Conservation (phyloP, 73 alveolate genomes). For the Paraurostyla sp. region DNA sequence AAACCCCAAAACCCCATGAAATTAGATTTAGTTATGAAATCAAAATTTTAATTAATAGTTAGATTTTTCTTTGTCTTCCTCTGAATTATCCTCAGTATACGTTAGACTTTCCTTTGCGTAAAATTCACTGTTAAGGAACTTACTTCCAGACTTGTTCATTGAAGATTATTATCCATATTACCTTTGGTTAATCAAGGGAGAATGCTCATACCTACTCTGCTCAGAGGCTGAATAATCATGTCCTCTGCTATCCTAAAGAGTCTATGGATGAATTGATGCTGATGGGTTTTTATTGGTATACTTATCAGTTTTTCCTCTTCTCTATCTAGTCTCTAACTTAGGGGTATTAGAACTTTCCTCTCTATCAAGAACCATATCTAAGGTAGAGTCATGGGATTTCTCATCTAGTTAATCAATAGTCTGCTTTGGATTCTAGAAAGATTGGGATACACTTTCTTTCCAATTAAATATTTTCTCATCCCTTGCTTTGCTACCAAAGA, state of each 20-base stretch:
- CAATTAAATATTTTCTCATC: too few relatives aligned
- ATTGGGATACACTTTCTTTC: too few relatives aligned
- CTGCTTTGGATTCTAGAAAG: neutral
- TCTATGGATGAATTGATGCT: neutral
- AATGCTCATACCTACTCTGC: neutral
- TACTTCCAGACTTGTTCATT: neutral
- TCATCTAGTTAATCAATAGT: neutral
- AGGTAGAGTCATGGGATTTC: neutral
- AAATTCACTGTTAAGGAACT: neutral
- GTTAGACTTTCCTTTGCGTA: neutral
- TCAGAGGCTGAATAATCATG: neutral
- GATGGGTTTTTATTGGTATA: neutral
- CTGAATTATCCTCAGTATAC: conserved; percentile 37
- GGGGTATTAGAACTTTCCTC: neutral
- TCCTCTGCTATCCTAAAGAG: too few relatives aligned
- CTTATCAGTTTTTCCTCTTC: neutral
- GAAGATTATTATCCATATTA: neutral
- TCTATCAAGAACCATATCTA: neutral
- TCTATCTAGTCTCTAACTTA: neutral
- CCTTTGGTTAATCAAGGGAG: neutral
- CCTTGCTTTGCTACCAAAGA: too few relatives aligned
- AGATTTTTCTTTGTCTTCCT: neutral
- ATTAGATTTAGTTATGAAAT: neutral
- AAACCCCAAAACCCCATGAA: conserved; percentile 24
- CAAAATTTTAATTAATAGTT: neutral